These are phyloP conservation scores for Debaryomyces maramus DNA, from an alignment of 805 yeast species.

Conservation along the genomic window DNA sequence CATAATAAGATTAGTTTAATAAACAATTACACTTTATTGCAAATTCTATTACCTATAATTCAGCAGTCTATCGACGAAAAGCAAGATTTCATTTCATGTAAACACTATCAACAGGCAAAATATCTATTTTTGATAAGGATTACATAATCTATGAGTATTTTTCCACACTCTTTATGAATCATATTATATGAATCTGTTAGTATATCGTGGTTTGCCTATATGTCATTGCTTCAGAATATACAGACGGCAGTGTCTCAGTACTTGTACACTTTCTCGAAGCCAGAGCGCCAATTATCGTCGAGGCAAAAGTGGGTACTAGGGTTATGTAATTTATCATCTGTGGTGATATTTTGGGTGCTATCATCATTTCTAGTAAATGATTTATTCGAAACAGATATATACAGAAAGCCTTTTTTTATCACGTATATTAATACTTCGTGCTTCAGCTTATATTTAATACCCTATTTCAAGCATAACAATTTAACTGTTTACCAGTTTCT, in stretches of 20 bases:
- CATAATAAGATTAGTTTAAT: no score
- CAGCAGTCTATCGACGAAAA: no score
- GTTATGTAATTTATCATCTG: slow-evolving; percentile 66
- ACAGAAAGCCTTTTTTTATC: slow-evolving; percentile 87
- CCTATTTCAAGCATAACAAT: slow-evolving; percentile 42
- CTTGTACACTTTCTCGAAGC: slow-evolving; percentile 19
- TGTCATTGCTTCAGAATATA: background rate
- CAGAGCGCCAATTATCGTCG: slow-evolving; percentile 24
- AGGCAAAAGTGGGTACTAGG: slow-evolving; percentile 73
- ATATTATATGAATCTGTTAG: no score
- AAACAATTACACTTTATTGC: no score
- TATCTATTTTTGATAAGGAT: slow-evolving; percentile 1
- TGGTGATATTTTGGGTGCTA: slow-evolving; percentile 85
- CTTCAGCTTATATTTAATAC: slow-evolving; percentile 74
- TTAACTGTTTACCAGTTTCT: slow-evolving; percentile 24
- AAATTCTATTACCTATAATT: no score
- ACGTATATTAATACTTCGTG: slow-evolving; percentile 90
- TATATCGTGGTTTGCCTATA: no score
- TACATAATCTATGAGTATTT: slow-evolving; percentile 1
- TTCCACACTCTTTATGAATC: background rate
- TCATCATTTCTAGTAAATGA: slow-evolving; percentile 84
- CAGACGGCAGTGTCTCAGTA: slow-evolving; percentile 2
- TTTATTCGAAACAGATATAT: slow-evolving; percentile 64
- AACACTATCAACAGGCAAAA: background rate
- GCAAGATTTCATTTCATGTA: no score